A percentile compares a stretch with the other conserved stretches of the same genome.
Evolutionary conservation across 2,329 filamentous ascomycete genomes (phyloP).

Genomic region (Exophiala lecanii-corni): DNA sequence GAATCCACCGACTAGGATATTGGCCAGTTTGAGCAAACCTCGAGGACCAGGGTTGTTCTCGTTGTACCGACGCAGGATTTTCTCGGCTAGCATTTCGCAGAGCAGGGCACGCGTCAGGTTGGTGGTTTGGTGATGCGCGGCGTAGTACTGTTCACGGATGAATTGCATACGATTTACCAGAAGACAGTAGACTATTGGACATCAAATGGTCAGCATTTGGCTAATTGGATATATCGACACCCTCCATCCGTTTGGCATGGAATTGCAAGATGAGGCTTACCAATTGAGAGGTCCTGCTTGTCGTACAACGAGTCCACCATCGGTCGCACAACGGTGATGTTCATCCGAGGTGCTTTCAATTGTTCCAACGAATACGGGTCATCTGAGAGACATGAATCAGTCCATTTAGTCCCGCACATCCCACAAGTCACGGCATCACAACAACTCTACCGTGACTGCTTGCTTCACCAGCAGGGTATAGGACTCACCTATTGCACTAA

Average conservation of each 20-base stretch:
- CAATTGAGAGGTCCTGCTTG: conserved; percentile 71
- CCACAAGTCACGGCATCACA: too few species aligned
- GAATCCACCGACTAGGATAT: conserved; percentile 77
- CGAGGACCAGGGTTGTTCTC: conserved; percentile 69
- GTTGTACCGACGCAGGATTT: conserved; percentile 71
- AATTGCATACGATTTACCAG: conserved; percentile 79
- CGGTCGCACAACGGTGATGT: conserved; percentile 72
- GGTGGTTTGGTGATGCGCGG: conserved; percentile 75
- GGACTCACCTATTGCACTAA: conserved; percentile 27
- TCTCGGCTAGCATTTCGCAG: conserved; percentile 74
- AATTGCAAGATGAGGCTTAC: too few species aligned
- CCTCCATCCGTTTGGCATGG: too few species aligned
- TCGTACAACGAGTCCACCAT: conserved; percentile 80
- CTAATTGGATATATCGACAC: too few species aligned
- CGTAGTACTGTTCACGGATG: conserved; percentile 68
- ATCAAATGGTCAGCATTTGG: too few species aligned
- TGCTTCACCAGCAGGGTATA: not conserved
- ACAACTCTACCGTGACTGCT: too few species aligned
- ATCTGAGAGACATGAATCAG: conserved; percentile 36
- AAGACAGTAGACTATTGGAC: conserved; percentile 72
- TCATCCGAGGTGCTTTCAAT: conserved; percentile 74
- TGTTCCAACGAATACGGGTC: conserved; percentile 69
- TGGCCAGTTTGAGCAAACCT: conserved; percentile 68
- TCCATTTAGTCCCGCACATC: too few species aligned
- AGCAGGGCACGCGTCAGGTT: conserved; percentile 71